These are phyloP conservation scores for Boletus rubescentipes DNA, from an alignment of 768 basidiomycete genomes.

Conservation along the genomic window DNA sequence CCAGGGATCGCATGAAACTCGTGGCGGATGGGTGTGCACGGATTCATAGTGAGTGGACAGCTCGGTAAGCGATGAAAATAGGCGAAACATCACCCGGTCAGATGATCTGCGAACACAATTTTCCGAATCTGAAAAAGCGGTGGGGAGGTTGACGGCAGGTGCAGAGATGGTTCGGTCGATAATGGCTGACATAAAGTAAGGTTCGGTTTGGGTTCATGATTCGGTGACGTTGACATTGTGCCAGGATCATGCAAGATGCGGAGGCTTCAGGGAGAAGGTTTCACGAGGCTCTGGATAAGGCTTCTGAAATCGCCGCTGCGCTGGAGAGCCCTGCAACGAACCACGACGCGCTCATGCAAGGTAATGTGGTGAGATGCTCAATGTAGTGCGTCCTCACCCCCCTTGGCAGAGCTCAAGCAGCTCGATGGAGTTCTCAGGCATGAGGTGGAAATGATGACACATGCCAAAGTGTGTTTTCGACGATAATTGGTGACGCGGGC, in stretches of 20 bases:
- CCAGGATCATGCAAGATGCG: constrained; percentile 60
- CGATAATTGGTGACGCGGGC: not conserved
- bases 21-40: constrained; percentile 70
- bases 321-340: constrained; percentile 58
- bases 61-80: not conserved
- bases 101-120: constrained; percentile 61
- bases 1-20: constrained; percentile 72
- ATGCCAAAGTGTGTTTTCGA: constrained; percentile 46
- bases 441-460: constrained; percentile 57
- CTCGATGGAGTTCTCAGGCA: constrained; percentile 59
- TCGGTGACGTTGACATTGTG: not conserved
- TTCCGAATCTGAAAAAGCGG: constrained; percentile 50
- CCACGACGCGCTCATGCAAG: constrained; percentile 51
- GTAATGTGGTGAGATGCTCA: constrained; percentile 29
- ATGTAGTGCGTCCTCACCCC: constrained; percentile 1
- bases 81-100: constrained; percentile 21
- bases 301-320: constrained; percentile 46
- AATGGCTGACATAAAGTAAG: constrained; percentile 49
- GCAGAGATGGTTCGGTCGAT: constrained; percentile 56
- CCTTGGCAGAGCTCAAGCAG: constrained; percentile 55
- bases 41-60: constrained; percentile 57
- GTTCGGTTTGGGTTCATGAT: not conserved
- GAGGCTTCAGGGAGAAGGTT: constrained; percentile 54
- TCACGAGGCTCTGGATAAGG: constrained; percentile 57
- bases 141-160: constrained; percentile 54